Conservation (phyloP, 768 basidiomycete species). For the Amanita fuliginea region DNA sequence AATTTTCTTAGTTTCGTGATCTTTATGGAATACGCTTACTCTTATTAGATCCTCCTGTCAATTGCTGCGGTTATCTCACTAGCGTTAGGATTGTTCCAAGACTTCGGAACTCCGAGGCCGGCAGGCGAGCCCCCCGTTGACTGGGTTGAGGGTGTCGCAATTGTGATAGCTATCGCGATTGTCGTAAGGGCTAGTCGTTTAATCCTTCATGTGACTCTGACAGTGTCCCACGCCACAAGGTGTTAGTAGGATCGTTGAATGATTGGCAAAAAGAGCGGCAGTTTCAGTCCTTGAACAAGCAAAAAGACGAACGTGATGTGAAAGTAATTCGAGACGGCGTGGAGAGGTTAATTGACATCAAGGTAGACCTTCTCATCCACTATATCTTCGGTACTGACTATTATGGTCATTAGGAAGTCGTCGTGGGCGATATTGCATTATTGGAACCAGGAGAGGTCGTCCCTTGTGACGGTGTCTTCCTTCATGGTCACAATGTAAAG, state of each 20-base stretch:
- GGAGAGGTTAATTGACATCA: conserved; percentile 71
- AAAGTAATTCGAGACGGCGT: conserved; percentile 69
- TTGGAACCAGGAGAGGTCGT: conserved; percentile 94
- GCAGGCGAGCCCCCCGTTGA: conserved; percentile 71
- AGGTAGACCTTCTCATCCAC: conserved; percentile 30
- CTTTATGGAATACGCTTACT: background rate
- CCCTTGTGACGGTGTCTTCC: conserved; percentile 92
- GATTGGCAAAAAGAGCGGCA: conserved; percentile 99
- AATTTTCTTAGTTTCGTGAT: conserved; percentile 16
- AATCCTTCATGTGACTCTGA: background rate
- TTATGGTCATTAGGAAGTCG: conserved; percentile 50
- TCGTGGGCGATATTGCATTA: conserved; percentile 88
- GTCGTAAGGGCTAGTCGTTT: conserved; percentile 39
- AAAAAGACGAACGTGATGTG: conserved; percentile 89
- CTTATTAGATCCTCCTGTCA: conserved; percentile 67
- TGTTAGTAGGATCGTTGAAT: conserved; percentile 87
- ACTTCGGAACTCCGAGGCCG: conserved; percentile 62
- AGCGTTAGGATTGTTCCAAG: conserved; percentile 89
- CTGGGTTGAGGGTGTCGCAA: conserved; percentile 93
- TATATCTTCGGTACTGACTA: conserved; percentile 9
- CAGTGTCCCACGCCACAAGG: conserved; percentile 27
- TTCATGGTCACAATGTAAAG: conserved; percentile 85
- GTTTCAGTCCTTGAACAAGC: conserved; percentile 84
- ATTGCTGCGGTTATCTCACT: conserved; percentile 90
- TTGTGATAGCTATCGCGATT: conserved; percentile 64